Base-by-base conservation (phyloP, 1,284 basidiomycete species). In the Gomphus sp. region DNA sequence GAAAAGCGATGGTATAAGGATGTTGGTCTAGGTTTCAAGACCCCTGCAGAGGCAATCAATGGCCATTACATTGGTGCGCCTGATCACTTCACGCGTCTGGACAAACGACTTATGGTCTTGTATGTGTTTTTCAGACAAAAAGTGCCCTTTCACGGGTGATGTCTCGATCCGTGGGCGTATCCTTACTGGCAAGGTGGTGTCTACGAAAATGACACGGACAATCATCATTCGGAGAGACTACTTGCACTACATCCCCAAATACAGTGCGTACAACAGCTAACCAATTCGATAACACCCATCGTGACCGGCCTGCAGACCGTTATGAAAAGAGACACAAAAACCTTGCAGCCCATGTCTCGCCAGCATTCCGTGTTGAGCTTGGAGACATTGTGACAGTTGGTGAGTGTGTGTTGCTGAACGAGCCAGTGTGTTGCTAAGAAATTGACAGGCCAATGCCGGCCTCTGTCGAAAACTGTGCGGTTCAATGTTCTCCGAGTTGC, bases 1-100 rank as follows among this genome's bases (percentile, higher is more conserved):
- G 90, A 93, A 67, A 96, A 89, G 84, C 82, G 97, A 74, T 99
- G 97, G 97, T 98, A 93, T 82, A 99, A 98, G 82, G 93, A 98
- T 77, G 91, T 97, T 73, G 94, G 94, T 70, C 80, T 98, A 62
- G 94, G 93, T 60, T 97, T 93, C 81, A 96, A 96, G 86, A 99
- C 94, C 60, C 97, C 97, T 61, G 69, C 85, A 69, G 96, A 98
- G 71, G 97, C 97, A 62, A 93, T 99, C 73, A 93, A 85, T 66
- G 97, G 95, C 70, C 91, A 91, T 68, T 99, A 99, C 81, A 93
- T 99, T 72, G 93, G 90, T 93, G 71, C 64, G 89, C 78, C 55
- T 14, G 41, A 11, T 4, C 22, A 48, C 25, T 33, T 22, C 25
- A 52, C 5, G 44, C 9, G 33, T 22, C 31, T 50, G 36, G 52